Conservation (phyloP, 1,139 yeast genomes). For the Suhomyces ambrosiae region DNA sequence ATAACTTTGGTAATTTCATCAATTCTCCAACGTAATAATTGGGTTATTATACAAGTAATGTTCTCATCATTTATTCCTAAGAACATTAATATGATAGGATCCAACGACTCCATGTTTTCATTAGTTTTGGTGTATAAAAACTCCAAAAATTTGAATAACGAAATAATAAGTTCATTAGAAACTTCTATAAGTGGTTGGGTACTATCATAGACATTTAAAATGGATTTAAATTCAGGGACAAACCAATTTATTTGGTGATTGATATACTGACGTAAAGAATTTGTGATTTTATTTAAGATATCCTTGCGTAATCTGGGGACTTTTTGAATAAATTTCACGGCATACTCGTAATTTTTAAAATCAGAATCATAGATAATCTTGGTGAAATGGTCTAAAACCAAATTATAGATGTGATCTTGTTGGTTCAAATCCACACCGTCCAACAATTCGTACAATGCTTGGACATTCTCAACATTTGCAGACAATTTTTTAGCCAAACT, state of each 20-base stretch:
- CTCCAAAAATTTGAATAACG: conserved; percentile 21
- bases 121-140: conserved; percentile 16
- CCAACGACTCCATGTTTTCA: conserved; percentile 17
- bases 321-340: conserved; percentile 20
- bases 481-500: conserved; percentile 23
- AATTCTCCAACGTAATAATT: conserved; percentile 53
- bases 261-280: conserved; percentile 19
- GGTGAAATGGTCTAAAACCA: conserved; percentile 22
- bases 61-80: conserved; percentile 35
- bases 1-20: conserved; percentile 25
- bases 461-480: conserved; percentile 21
- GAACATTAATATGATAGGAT: conserved; percentile 31
- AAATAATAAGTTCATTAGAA: conserved; percentile 11
- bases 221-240: conserved; percentile 21
- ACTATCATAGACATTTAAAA: too few species aligned
- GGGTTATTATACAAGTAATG: conserved; percentile 37
- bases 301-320: conserved; percentile 24
- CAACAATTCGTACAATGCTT: conserved; percentile 39
- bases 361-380: conserved; percentile 10
- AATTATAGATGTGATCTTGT: conserved; percentile 21
- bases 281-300: conserved; percentile 18
- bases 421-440: conserved; percentile 28
- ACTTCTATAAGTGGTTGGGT: too few species aligned
- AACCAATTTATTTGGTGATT: conserved; percentile 22
- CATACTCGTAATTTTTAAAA: conserved; percentile 15